Conservation (phyloP, 345 rosid genomes). For the Tarenaya hassleriana region DNA sequence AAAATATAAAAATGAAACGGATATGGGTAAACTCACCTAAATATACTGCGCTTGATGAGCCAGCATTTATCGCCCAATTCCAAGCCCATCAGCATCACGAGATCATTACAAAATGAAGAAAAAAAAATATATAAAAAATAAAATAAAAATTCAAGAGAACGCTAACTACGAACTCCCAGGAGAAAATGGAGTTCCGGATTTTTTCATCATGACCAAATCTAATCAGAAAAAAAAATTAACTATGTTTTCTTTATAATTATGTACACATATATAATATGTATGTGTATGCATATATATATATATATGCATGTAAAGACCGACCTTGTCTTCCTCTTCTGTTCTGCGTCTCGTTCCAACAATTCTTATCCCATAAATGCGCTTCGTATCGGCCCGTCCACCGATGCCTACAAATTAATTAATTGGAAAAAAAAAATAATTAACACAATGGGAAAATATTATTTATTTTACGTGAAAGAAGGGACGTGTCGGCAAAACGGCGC, state of each 20-base stretch:
- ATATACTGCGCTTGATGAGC: constrained; percentile 36
- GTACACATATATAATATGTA: too few relatives aligned
- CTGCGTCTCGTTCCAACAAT: constrained; percentile 78
- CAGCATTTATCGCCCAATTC: constrained; percentile 21
- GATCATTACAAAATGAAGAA: background rate
- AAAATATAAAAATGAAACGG: constrained; percentile 10
- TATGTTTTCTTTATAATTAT: too few relatives aligned
- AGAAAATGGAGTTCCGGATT: constrained; percentile 8
- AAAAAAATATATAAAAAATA: constrained; percentile 2
- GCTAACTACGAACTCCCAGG: constrained; percentile 21
- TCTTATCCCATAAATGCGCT: constrained; percentile 86
- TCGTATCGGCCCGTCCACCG: constrained; percentile 85
- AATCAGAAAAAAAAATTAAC: too few relatives aligned
- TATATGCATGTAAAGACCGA: constrained; percentile 14
- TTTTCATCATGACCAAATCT: too few relatives aligned
- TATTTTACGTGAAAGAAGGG: background rate
- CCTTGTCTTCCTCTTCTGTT: constrained; percentile 89
- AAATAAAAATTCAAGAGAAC: constrained; percentile 21
- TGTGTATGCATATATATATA: background rate
- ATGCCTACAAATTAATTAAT: constrained; percentile 36
- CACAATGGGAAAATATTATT: too few relatives aligned
- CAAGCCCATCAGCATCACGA: constrained; percentile 21
- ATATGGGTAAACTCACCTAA: constrained; percentile 26
- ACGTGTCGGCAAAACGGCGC: background rate
- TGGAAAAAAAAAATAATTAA: background rate